These are phyloP conservation scores for Leccinum disarticulatum DNA, from an alignment of 768 basidiomycete genomes.

Conservation along the genomic window DNA sequence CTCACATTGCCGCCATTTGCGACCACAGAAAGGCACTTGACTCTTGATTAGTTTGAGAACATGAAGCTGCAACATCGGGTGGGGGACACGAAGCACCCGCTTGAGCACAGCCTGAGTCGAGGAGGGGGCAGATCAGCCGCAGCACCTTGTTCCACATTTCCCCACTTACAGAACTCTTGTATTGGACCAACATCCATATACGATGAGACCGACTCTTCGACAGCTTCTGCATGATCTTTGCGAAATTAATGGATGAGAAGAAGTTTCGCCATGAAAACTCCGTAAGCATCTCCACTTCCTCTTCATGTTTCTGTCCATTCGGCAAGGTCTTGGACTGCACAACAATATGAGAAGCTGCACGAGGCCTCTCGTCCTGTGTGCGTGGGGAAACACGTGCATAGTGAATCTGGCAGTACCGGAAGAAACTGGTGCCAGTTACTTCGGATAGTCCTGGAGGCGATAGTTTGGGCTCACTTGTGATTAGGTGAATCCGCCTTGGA, in stretches of 20 bases:
- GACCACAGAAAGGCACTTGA: constrained; percentile 96
- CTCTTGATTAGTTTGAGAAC: constrained; percentile 97
- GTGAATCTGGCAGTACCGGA: constrained; percentile 86
- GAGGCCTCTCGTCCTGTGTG: constrained; percentile 62
- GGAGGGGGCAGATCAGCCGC: constrained; percentile 19
- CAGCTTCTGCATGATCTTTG: constrained; percentile 96
- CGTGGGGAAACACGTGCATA: constrained; percentile 67
- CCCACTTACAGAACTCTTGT: constrained; percentile 88
- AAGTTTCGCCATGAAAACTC: constrained; percentile 99
- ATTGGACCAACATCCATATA: constrained; percentile 94
- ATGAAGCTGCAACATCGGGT: constrained; percentile 92
- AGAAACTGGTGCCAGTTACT: constrained; percentile 64
- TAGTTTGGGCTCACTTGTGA: constrained; percentile 58
- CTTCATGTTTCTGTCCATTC: constrained; percentile 73
- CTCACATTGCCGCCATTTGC: constrained; percentile 97
- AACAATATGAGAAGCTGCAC: constrained; percentile 58
- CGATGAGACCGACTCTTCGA: constrained; percentile 93
- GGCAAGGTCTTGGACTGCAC: constrained; percentile 58
- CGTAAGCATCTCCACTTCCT: constrained; percentile 88
- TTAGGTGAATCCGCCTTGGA: constrained; percentile 87
- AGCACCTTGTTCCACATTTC: neutral
- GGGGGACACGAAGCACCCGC: constrained; percentile 89
- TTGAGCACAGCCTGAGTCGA: constrained; percentile 83
- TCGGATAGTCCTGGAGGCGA: constrained; percentile 1
- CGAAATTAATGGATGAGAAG: constrained; percentile 95